phyloP scores from a whole-genome alignment of 805 yeast species.

The Candida nitratophila region DNA sequence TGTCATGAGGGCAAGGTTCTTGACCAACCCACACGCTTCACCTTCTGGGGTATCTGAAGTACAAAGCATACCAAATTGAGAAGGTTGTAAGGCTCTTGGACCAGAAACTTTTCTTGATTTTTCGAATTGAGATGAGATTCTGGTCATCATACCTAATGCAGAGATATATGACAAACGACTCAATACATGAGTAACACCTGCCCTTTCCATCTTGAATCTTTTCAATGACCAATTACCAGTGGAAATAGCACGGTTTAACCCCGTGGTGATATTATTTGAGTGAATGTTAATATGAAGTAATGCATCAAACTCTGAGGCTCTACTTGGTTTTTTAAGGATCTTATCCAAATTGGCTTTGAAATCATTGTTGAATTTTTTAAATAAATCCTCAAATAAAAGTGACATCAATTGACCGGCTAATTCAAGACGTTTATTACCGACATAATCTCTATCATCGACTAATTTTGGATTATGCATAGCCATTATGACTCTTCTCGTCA shows the following conservation, averaged over 20 bases:
- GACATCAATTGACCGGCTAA: constrained; percentile 97
- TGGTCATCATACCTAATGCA: constrained; percentile 98
- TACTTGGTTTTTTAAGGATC: constrained; percentile 84
- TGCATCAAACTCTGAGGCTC: constrained; percentile 95
- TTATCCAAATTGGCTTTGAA: constrained; percentile 93
- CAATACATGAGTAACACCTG: constrained; percentile 96
- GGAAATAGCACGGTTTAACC: constrained; percentile 92
- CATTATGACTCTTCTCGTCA: constrained; percentile 95
- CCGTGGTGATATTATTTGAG: constrained; percentile 88
- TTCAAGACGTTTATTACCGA: constrained; percentile 95
- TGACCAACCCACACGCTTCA: constrained; percentile 98
- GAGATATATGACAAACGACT: constrained; percentile 88
- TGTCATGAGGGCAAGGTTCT: constrained; percentile 95
- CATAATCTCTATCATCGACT: constrained; percentile 99
- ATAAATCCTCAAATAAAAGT: constrained; percentile 88
- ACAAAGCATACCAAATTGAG: constrained; percentile 98
- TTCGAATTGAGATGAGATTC: constrained; percentile 98
- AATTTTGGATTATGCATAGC: constrained; percentile 89
- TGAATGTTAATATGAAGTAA: constrained; percentile 82
- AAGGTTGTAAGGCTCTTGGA: constrained; percentile 97
- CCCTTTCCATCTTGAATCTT: constrained; percentile 99
- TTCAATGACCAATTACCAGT: constrained; percentile 99
- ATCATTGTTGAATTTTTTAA: constrained; percentile 92
- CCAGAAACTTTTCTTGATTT: constrained; percentile 97
- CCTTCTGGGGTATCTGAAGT: constrained; percentile 99